These are phyloP conservation scores for Pistacia integerrima DNA, from an alignment of 345 rosid species.

Conservation along the genomic window DNA sequence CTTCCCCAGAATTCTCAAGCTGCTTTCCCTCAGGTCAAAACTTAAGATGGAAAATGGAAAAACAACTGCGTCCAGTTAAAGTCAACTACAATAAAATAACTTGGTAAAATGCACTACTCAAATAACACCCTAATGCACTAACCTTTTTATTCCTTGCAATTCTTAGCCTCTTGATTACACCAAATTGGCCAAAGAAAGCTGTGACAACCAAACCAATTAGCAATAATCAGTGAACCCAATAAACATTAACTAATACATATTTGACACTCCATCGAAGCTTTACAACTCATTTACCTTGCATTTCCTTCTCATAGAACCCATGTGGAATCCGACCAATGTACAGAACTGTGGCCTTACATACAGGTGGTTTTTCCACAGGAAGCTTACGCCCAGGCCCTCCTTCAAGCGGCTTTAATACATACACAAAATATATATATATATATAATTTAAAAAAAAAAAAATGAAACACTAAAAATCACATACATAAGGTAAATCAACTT, in stretches of 20 bases:
- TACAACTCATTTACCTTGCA: constrained; percentile 51
- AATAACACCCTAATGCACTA: background rate
- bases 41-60: background rate
- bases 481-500: background rate
- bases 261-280: background rate
- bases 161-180: constrained; percentile 74
- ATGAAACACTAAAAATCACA: background rate
- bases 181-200: constrained; percentile 88
- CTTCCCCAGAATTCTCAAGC: too few species aligned
- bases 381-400: constrained; percentile 70
- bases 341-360: constrained; percentile 54
- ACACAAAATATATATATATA: background rate
- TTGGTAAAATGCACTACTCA: background rate
- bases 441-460: background rate
- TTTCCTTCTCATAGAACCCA: constrained; percentile 90
- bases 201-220: background rate
- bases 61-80: background rate
- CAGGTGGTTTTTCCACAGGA: constrained; percentile 36
- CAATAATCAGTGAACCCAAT: background rate
- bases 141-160: constrained; percentile 91
- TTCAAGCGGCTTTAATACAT: constrained; percentile 60
- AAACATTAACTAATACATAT: background rate
- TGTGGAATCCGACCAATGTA: constrained; percentile 93
- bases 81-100: background rate
- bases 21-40: too few species aligned